A percentile compares a stretch with the other conserved stretches of the same genome.
Conservation (phyloP, 345 rosid genomes). For the Gynandropsis gynandra region DNA sequence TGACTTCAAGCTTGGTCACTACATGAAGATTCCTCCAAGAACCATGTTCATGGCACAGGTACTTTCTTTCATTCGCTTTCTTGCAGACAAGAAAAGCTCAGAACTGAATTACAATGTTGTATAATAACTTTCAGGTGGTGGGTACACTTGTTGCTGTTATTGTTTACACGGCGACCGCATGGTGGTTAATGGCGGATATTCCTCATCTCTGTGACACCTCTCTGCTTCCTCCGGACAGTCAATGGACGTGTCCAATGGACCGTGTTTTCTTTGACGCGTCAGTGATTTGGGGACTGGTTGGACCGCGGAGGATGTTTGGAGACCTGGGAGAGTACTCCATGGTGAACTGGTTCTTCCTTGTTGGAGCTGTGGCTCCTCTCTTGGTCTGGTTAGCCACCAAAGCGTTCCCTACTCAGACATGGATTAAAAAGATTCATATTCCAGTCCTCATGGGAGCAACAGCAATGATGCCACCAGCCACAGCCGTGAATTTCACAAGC, state of each 20-base stretch:
- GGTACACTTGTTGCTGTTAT: slow-evolving; percentile 54
- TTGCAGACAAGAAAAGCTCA: background rate
- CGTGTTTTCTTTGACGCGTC: slow-evolving; percentile 65
- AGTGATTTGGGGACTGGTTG: slow-evolving; percentile 82
- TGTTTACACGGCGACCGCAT: slow-evolving; percentile 56
- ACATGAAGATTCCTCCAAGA: slow-evolving; percentile 90
- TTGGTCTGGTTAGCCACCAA: slow-evolving; percentile 62
- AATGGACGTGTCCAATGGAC: slow-evolving; percentile 76
- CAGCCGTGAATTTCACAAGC: slow-evolving; percentile 59
- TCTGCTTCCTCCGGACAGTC: slow-evolving; percentile 46
- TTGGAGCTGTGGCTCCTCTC: slow-evolving; percentile 56
- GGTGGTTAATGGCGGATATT: slow-evolving; percentile 71
- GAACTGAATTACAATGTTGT: slow-evolving; percentile 1
- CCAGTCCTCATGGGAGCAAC: slow-evolving; percentile 68
- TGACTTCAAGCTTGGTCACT: slow-evolving; percentile 86
- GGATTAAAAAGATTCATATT: slow-evolving; percentile 58
- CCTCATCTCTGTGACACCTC: slow-evolving; percentile 59
- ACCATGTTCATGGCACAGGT: slow-evolving; percentile 80
- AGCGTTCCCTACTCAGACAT: slow-evolving; percentile 42
- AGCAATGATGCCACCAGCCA: slow-evolving; percentile 66
- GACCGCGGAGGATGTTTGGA: slow-evolving; percentile 75
- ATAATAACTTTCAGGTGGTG: slow-evolving; percentile 36
- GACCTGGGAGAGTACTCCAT: slow-evolving; percentile 51
- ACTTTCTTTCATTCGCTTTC: background rate
- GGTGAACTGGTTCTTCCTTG: slow-evolving; percentile 65